Percentiles rank a stretch among this genome's conserved stretches.
Evolutionary conservation across 169 alveolate genomes (phyloP).

Genomic region (Perkinsus olseni): DNA sequence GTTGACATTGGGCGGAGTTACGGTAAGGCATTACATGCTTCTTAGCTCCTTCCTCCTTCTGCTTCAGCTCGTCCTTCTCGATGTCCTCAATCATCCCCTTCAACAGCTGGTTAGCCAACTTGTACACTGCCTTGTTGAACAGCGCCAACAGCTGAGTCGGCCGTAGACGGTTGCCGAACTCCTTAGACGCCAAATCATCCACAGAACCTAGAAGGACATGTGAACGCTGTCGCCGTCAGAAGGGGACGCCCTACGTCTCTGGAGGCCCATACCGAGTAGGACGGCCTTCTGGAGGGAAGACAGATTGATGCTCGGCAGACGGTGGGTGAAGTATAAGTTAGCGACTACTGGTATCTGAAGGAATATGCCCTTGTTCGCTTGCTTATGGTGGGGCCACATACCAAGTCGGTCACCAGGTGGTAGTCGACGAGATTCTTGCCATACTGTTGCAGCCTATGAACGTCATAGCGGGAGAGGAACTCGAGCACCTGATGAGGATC

Average conservation of each 20-base stretch:
- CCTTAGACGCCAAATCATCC: too few relatives aligned
- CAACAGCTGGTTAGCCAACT: neutral
- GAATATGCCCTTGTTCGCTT: neutral
- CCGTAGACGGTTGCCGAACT: neutral
- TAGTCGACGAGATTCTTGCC: neutral
- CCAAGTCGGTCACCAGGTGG: neutral
- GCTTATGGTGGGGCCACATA: neutral
- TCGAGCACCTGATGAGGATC: neutral
- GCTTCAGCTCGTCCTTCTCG: neutral
- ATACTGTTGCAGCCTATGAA: neutral
- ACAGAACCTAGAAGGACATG: too few relatives aligned
- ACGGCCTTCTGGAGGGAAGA: neutral
- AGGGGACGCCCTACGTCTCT: too few relatives aligned
- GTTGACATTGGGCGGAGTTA: too few relatives aligned
- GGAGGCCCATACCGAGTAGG: too few relatives aligned
- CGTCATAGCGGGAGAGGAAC: neutral
- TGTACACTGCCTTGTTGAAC: neutral
- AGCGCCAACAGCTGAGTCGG: neutral
- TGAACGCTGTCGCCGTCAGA: too few relatives aligned
- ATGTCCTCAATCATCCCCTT: neutral
- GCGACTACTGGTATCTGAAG: neutral
- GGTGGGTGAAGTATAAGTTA: neutral
- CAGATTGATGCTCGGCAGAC: neutral
- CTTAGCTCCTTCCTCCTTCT: neutral
- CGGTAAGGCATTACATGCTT: too few relatives aligned